These are phyloP conservation scores for Aureobasidium sp. DNA, from an alignment of 2,329 filamentous ascomycete genomes.

Conservation along the genomic window DNA sequence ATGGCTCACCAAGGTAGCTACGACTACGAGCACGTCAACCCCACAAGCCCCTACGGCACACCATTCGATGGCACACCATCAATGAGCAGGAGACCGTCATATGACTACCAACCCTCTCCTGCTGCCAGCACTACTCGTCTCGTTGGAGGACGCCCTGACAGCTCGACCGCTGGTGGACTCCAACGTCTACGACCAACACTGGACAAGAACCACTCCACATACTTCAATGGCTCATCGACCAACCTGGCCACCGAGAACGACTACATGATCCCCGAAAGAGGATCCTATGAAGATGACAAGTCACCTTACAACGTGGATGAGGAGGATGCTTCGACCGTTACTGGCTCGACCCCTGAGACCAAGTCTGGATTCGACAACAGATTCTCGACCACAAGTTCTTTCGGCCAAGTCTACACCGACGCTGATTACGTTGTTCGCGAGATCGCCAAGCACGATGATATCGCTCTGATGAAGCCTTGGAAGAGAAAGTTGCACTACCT, in stretches of 20 bases:
- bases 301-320: slow-evolving; percentile 1
- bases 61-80: slow-evolving; percentile 11
- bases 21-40: slow-evolving; percentile 9
- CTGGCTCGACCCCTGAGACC: slow-evolving; percentile 8
- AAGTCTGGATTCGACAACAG: slow-evolving; percentile 9
- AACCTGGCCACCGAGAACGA: slow-evolving; percentile 10
- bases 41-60: slow-evolving; percentile 8
- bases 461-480: slow-evolving; percentile 7
- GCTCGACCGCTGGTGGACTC: neutral
- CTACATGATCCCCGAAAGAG: slow-evolving; percentile 12
- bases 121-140: slow-evolving; percentile 10
- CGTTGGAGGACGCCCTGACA: slow-evolving; percentile 4
- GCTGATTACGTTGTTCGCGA: slow-evolving; percentile 9
- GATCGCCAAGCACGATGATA: slow-evolving; percentile 11
- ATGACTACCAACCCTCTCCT: slow-evolving; percentile 11
- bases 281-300: slow-evolving; percentile 8
- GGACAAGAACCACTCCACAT: slow-evolving; percentile 10
- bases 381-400: slow-evolving; percentile 11
- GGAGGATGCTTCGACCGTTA: slow-evolving; percentile 5
- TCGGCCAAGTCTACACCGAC: neutral
- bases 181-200: slow-evolving; percentile 11
- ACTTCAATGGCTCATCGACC: slow-evolving; percentile 9
- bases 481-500: slow-evolving; percentile 12
- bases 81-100: slow-evolving; percentile 9
- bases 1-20: slow-evolving; percentile 9